Evolutionary conservation across 768 basidiomycete genomes (phyloP).

Genomic region (Tylopilus intermedius): DNA sequence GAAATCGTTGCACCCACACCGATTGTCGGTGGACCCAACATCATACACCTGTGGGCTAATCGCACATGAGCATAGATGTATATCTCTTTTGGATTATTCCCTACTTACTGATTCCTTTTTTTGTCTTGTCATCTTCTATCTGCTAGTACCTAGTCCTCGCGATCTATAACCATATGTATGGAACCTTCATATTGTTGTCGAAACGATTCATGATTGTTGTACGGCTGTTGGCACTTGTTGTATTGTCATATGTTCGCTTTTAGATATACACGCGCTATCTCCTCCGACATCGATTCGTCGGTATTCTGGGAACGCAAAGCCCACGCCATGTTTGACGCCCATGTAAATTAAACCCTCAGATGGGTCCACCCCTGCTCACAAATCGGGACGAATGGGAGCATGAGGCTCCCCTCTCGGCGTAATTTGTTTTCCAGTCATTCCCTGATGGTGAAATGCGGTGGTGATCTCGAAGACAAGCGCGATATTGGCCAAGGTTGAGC

Average conservation of each 20-base stretch:
- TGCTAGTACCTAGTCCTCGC: not conserved
- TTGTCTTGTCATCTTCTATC: not conserved
- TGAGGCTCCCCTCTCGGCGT: conserved; percentile 14
- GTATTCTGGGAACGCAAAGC: not conserved
- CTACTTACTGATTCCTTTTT: not conserved
- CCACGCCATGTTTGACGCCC: not conserved
- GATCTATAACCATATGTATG: not conserved
- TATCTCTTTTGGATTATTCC: not conserved
- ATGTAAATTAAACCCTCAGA: not conserved
- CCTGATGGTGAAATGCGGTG: conserved; percentile 10
- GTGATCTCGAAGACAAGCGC: conserved; percentile 21
- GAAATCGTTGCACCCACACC: conserved; percentile 33
- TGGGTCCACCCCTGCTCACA: not conserved
- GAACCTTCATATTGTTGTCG: not conserved
- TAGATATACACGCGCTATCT: conserved; percentile 5
- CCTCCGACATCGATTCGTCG: not conserved
- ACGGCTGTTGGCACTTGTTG: conserved; percentile 13
- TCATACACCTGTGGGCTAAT: conserved; percentile 32
- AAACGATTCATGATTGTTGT: conserved; percentile 6
- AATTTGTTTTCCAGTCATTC: not conserved
- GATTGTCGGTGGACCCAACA: conserved; percentile 32
- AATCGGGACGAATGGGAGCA: conserved; percentile 8
- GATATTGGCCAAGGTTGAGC: not conserved
- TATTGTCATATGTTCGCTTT: conserved; percentile 23
- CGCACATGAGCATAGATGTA: conserved; percentile 22